Evolutionary conservation across 345 rosid species (phyloP).

Genomic region (Corchorus capsularis): DNA sequence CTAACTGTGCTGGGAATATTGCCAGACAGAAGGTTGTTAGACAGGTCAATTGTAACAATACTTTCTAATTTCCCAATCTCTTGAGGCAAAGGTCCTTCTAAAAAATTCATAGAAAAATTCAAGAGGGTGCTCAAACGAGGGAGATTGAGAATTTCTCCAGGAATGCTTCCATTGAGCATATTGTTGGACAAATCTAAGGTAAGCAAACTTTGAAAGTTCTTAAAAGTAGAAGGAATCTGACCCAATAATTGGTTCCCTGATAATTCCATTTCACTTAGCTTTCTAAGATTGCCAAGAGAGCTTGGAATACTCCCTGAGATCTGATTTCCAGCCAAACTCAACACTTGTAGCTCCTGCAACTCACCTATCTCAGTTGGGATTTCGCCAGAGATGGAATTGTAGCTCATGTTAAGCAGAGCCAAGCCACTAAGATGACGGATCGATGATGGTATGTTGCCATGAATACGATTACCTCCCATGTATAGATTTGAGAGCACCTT

Average conservation of each 20-base stretch:
- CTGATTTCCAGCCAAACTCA: slow-evolving; percentile 43
- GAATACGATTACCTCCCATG: slow-evolving; percentile 46
- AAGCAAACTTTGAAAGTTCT: slow-evolving; percentile 38
- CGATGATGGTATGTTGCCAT: slow-evolving; percentile 38
- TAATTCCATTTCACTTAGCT: slow-evolving; percentile 41
- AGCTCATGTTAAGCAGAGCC: slow-evolving; percentile 40
- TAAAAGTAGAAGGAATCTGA: slow-evolving; percentile 39
- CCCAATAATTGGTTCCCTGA: slow-evolving; percentile 45
- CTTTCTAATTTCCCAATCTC: slow-evolving; percentile 37
- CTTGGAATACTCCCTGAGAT: slow-evolving; percentile 43
- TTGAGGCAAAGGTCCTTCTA: slow-evolving; percentile 38
- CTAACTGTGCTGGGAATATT: slow-evolving; percentile 41
- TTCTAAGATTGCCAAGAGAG: slow-evolving; percentile 41
- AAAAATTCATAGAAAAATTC: slow-evolving; percentile 45
- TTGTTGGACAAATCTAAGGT: slow-evolving; percentile 54
- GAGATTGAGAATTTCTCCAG: slow-evolving; percentile 43
- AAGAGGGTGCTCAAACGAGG: slow-evolving; percentile 38
- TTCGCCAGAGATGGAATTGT: slow-evolving; percentile 43
- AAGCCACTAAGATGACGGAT: slow-evolving; percentile 42
- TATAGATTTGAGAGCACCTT: slow-evolving; percentile 29
- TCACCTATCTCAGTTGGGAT: slow-evolving; percentile 46
- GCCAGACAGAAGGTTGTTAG: slow-evolving; percentile 43
- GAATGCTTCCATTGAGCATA: slow-evolving; percentile 47
- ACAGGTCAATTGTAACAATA: slow-evolving; percentile 46
- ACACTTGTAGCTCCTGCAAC: slow-evolving; percentile 37